Evolutionary conservation across 805 yeast species (phyloP).

Genomic region (Candida oleophila): DNA sequence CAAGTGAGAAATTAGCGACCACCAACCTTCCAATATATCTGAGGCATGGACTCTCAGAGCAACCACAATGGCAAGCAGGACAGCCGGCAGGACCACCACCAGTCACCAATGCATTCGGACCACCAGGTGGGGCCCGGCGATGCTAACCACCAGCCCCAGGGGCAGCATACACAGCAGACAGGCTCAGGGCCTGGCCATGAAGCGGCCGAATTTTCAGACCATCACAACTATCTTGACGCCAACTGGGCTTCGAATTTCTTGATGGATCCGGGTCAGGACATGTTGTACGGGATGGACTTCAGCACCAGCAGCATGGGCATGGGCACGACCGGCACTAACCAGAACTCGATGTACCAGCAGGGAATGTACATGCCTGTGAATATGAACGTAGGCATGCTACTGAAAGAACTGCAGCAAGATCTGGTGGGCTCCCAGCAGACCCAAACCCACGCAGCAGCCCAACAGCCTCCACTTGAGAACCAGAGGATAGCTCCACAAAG

Average conservation of each 20-base stretch:
- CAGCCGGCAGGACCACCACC: slow-evolving; percentile 1
- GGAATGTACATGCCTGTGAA: slow-evolving; percentile 25
- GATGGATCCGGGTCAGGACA: slow-evolving; percentile 29
- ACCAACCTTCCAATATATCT: neutral
- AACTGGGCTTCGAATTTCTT: slow-evolving; percentile 35
- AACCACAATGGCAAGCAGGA: neutral
- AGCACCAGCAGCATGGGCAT: slow-evolving; percentile 17
- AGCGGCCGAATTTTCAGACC: neutral
- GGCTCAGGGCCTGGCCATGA: neutral
- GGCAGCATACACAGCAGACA: neutral
- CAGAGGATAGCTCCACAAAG: too few species aligned
- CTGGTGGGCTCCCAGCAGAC: neutral
- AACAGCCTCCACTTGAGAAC: neutral
- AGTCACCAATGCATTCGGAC: neutral
- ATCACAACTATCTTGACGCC: slow-evolving; percentile 17
- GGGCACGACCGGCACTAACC: neutral
- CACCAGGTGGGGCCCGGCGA: neutral
- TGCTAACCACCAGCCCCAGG: neutral
- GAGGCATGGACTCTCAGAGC: neutral
- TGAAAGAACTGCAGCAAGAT: slow-evolving; percentile 9
- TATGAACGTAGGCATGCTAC: slow-evolving; percentile 26
- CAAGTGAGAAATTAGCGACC: too few species aligned
- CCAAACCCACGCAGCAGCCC: neutral
- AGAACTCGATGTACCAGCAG: neutral
- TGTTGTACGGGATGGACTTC: slow-evolving; percentile 34